Evolutionary conservation across 2,329 filamentous ascomycete genomes (phyloP).

Genomic region (Fusarium longipes): DNA sequence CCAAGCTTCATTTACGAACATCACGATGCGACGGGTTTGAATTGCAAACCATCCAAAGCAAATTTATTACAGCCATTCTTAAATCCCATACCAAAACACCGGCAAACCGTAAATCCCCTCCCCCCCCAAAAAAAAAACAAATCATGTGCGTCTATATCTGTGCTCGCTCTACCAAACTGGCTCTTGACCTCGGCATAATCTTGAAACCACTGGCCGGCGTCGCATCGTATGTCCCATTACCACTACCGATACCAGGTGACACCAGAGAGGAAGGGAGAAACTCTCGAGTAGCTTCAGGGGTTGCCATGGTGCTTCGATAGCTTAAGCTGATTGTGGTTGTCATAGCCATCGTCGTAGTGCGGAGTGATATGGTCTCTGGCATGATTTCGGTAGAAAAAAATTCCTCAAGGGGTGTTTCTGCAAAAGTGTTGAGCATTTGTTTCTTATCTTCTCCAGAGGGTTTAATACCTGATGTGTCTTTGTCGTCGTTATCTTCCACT

Average conservation of each 20-base stretch:
- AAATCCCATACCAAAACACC: not conserved
- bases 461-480: constrained; percentile 3
- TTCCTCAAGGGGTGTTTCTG: constrained; percentile 7
- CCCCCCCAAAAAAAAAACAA: not conserved
- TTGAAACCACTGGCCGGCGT: constrained; percentile 39
- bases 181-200: constrained; percentile 41
- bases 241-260: not conserved
- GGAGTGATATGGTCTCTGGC: not conserved
- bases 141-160: not conserved
- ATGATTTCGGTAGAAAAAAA: not conserved
- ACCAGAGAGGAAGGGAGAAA: not conserved
- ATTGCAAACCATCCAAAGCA: not conserved
- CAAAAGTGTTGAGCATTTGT: not conserved
- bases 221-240: constrained; percentile 14
- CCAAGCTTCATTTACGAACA: not conserved
- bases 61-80: not conserved
- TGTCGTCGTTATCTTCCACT: not conserved
- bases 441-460: not conserved
- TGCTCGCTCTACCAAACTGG: constrained; percentile 29
- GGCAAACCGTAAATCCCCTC: constrained; percentile 1
- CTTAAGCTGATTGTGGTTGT: constrained; percentile 13
- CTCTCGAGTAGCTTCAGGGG: constrained; percentile 11
- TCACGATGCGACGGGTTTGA: no score
- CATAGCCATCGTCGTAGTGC: not conserved
- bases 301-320: constrained; percentile 4